Base-by-base conservation (phyloP, 2,329 filamentous ascomycete species). In the Fusarium sulawesiense region DNA sequence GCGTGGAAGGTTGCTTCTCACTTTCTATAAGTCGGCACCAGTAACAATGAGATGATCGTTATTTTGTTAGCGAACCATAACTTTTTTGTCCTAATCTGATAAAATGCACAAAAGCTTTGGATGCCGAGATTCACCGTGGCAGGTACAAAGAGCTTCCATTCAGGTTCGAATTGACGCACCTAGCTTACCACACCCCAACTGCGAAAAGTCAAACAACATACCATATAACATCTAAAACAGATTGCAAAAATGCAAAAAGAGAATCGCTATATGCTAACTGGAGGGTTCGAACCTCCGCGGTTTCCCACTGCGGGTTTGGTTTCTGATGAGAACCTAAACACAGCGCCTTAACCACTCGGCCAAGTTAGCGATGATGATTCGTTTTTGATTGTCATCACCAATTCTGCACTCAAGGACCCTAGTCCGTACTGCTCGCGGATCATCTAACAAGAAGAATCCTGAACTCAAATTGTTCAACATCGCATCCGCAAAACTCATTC, bases 231-330 rank as follows among this genome's bases (percentile, higher is more conserved):
- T 21, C 21, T 21, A 21, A 21, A 21, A 21, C 21, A 21, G 21
- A 21, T 4, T 23, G 21, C 0, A 44, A 56, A 70, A 50, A 56
- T 20, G 13, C 41, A 50, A 65, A 29, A 55, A 58, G 1, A n/a
- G 42, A 55, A 57, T 60, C 50, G 56, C 55, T 56, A 11, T 23
- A 23, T 71, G 68, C 68, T 71, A 71, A 71, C 68, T 71, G 68
- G 68, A 71, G 68, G 68, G 68, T 71, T 71, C 68, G 68, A 71
- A 71, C 68, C 68, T 71, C 68, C 68, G 68, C 68, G 68, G 68
- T 71, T 71, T 71, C 68, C 68, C 68, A 71, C 68, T 71, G 68
- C 68, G 68, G 68, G 64, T 71, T 71, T 71, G 68, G 68, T 68
- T 71, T 68, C 56, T 57, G 51, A 66, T 71, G 7, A 69, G 49